Percentiles rank a stretch among this genome's conserved stretches.
Conservation (phyloP, 208 protist genomes). For the Crithidia fasciculata region DNA sequence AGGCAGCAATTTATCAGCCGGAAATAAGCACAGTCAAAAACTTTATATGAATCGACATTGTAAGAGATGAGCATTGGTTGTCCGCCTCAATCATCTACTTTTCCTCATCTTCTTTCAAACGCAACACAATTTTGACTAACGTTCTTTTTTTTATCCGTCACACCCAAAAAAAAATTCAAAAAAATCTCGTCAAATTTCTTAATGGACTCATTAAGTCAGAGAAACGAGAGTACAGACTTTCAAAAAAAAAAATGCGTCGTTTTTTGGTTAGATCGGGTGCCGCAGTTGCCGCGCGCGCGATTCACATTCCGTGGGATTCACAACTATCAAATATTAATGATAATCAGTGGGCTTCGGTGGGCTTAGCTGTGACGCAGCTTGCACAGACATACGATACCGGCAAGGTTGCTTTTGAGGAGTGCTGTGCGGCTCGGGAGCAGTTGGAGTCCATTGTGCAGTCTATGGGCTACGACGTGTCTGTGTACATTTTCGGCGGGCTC, state of each 20-base stretch:
- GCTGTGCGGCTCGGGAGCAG: constrained; percentile 73
- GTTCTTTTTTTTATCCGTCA: not conserved
- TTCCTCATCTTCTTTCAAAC: too few species aligned
- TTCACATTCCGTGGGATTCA: constrained; percentile 68
- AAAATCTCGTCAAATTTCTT: too few species aligned
- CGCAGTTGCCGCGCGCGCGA: not conserved
- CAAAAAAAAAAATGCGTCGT: constrained; percentile 25
- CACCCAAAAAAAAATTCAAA: too few species aligned
- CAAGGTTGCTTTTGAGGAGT: constrained; percentile 83
- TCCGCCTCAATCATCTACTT: too few species aligned
- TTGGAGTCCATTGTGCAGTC: constrained; percentile 81
- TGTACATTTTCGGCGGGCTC: constrained; percentile 90
- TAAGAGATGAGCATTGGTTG: too few species aligned
- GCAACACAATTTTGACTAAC: too few species aligned
- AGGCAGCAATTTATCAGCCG: too few species aligned
- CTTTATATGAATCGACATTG: too few species aligned
- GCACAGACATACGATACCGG: constrained; percentile 79
- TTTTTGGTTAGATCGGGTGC: not conserved
- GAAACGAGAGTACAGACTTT: not conserved
- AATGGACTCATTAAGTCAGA: too few species aligned
- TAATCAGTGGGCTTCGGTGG: constrained; percentile 54
- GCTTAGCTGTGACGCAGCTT: constrained; percentile 63
- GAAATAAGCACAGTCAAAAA: too few species aligned
- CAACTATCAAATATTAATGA: constrained; percentile 43
- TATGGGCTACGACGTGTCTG: constrained; percentile 83